Conservation (phyloP, 2,329 filamentous ascomycete species). For the Fusarium chaquense region DNA sequence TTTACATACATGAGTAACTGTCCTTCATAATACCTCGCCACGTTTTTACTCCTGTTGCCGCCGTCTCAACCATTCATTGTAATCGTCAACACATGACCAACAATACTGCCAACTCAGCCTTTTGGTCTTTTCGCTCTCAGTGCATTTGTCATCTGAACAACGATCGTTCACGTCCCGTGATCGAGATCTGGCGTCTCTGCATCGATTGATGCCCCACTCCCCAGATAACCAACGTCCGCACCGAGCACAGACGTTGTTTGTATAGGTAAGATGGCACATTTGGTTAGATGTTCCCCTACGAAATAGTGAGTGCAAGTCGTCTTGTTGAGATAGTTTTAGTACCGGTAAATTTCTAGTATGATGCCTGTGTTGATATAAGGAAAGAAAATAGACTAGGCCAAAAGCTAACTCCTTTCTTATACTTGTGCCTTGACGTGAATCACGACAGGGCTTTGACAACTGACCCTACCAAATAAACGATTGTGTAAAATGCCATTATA, state of each 20-base stretch:
- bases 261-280: neutral
- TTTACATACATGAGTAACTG: too few species aligned
- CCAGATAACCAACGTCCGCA: neutral
- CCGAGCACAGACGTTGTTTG: neutral
- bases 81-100: neutral
- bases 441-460: neutral
- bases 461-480: too few species aligned
- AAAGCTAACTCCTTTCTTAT: neutral
- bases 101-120: neutral
- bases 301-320: too few species aligned
- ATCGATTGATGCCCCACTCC: neutral
- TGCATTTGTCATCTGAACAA: neutral
- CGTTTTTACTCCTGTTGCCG: neutral
- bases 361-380: too few species aligned
- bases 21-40: neutral
- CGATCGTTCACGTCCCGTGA: neutral
- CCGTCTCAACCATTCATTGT: neutral
- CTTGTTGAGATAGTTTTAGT: too few species aligned
- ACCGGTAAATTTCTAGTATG: rapidly evolving
- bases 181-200: neutral
- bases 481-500: too few species aligned
- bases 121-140: neutral
- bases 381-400: neutral
- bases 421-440: neutral
- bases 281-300: neutral